Base-by-base conservation (phyloP, 768 basidiomycete genomes). In the Macrolepiota albuminosa region DNA sequence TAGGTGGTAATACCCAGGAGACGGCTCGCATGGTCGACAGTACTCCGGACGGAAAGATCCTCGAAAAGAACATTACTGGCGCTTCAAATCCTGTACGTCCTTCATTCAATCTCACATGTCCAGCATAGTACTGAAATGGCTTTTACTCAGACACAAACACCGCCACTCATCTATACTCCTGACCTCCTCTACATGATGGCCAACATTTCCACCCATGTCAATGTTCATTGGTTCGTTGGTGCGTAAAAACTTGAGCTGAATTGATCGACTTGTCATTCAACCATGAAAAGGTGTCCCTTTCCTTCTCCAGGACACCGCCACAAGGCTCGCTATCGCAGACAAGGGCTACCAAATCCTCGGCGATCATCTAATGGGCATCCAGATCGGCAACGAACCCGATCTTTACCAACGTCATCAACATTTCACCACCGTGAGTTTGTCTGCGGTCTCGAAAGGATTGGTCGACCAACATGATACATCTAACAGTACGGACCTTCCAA, bases 1-100 rank as follows among this genome's bases (percentile, higher is more conserved):
- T 93, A 1, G 91, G 91, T 29, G 91, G 91, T 49, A 93, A 93
- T 71, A 86, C 87, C 0, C 91, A 93, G 68, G 91, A 94, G 57
- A 80, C 76, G 3, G 86, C 84, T 9, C 67, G 72, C 4, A 69
- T 84, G 61, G 84, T 84, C 9, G 73, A 75, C 49, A 76, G 73
- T 39, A 79, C 84, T 9, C 69, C 79, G 0, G 77, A 83, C 55
- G 77, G 75, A 21, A 71, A 54, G 37, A 64, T 70, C 2, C 63
- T 70, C 6, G 62, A 63, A 42, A 70, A 70, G 56, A 61, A 68
- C 40, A 50, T 50, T 10, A 56, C n/a, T 47, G 65, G 60, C 3
- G 37, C 55, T 10, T 60, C 58, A 2, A 66, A 68, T 59, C 65
- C 65, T 13, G 67, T 65, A 52, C 11, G 59, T 59, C 13, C 31